Conservation (phyloP, 768 basidiomycete genomes). For the Polyporus arcularius region DNA sequence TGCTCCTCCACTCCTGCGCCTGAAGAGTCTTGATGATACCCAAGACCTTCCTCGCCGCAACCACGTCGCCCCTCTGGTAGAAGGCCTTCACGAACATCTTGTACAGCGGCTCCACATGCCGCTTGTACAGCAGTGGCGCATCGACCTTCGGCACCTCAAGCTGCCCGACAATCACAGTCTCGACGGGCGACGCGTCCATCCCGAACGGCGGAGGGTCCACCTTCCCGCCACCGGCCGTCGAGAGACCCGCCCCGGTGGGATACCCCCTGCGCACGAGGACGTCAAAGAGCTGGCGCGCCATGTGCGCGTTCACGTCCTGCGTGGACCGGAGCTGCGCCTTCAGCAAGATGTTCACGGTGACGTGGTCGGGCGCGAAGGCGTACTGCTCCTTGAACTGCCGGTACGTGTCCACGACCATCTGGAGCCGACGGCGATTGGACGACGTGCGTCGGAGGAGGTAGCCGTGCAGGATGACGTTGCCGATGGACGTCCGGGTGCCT, state of each 20-base stretch:
- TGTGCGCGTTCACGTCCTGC: slow-evolving; percentile 39
- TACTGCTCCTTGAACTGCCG: slow-evolving; percentile 43
- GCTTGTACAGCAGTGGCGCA: slow-evolving; percentile 51
- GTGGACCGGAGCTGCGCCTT: slow-evolving; percentile 60
- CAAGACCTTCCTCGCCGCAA: slow-evolving; percentile 53
- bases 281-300: slow-evolving; percentile 63
- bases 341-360: slow-evolving; percentile 71
- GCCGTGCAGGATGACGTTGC: slow-evolving; percentile 60
- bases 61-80: slow-evolving; percentile 52
- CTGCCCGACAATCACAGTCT: not conserved
- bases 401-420: slow-evolving; percentile 41
- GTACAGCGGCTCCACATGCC: slow-evolving; percentile 68
- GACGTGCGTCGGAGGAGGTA: slow-evolving; percentile 31
- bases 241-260: slow-evolving; percentile 33
- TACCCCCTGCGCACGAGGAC: slow-evolving; percentile 61
- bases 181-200: slow-evolving; percentile 23
- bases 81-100: slow-evolving; percentile 74
- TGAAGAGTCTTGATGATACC: slow-evolving; percentile 49
- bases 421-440: slow-evolving; percentile 48
- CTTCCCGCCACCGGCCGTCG: slow-evolving; percentile 11
- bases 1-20: not conserved
- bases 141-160: slow-evolving; percentile 40
- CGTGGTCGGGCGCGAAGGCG: slow-evolving; percentile 61
- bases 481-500: slow-evolving; percentile 41
- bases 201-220: slow-evolving; percentile 43